Base-by-base conservation (phyloP, 371 early-diverging fungal species). In the Rhizopus sp. region DNA sequence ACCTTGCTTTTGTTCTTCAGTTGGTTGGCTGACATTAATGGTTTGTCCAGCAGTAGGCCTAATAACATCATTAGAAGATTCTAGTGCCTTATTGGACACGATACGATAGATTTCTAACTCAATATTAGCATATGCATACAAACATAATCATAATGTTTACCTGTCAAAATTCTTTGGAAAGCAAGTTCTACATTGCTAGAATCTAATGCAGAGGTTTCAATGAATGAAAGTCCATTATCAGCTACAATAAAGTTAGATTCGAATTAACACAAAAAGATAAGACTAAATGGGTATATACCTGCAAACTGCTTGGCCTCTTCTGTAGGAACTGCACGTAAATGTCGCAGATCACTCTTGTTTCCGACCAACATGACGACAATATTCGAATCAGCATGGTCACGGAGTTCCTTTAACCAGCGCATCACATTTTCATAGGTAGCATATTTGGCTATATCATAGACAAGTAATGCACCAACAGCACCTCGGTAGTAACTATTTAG, bases 401-500 rank as follows among this genome's bases (percentile, higher is more conserved):
- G 93, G 39, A 99, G 88, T 73, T 99, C 99, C 77, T 93, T 95
- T 49, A 99, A 84, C 99, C 99, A 99, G 47, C 96, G 90, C 53
- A 85, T 86, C 16, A 95, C 96, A 73, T 94, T 97, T 73, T 96
- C 95, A 68, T 96, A 96, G 12, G 98, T 95, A 13, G 81, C 73
- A 66, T 96, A 93, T 77, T 97, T 94, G 45, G 99, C 91, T 73
- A 99, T 95, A 78, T 99, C 99, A 71, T 99, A 99, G 12, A 99
- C 99, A 40, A 99, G 83, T 63, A 99, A 83, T 41, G 99, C 99
- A 44, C 99, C 99, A 9, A 94, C 92, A n/a, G 99, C 98, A 13
- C 99, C 99, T 69, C 99, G 96, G 77, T 99, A 99, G 81, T 99
- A 99, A 30, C 91, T 92, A 61, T n/a, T n/a, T n/a, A n/a, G n/a